Percentiles rank a stretch among this genome's conserved stretches.
Evolutionary conservation across 129 eudicot species (phyloP).

Genomic region (Helichrysum umbraculigerum): DNA sequence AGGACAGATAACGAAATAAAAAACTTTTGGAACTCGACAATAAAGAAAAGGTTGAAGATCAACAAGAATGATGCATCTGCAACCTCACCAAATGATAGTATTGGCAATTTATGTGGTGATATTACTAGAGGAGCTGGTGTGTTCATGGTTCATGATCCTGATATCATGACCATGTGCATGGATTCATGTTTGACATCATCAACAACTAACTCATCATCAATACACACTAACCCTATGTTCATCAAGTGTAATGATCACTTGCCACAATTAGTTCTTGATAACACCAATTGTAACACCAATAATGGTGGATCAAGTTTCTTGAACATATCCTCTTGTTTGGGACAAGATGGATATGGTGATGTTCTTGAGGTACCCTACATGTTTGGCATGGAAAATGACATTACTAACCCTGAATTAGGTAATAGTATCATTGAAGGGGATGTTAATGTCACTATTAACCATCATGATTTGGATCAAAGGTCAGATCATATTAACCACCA

Average conservation of each 20-base stretch:
- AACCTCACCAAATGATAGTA: constrained; percentile 48
- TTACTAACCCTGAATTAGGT: constrained; percentile 37
- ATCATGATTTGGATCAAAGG: constrained; percentile 41
- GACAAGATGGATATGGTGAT: constrained; percentile 39
- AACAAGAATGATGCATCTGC: constrained; percentile 32
- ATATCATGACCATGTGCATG: constrained; percentile 47
- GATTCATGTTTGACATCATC: constrained; percentile 49
- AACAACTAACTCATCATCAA: constrained; percentile 37
- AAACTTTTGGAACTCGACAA: constrained; percentile 56
- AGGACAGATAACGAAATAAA: constrained; percentile 45
- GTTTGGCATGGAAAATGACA: constrained; percentile 58
- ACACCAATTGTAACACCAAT: constrained; percentile 24
- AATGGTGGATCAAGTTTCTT: constrained; percentile 30
- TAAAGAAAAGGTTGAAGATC: constrained; percentile 65
- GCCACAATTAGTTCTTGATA: constrained; percentile 34
- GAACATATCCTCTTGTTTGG: constrained; percentile 30
- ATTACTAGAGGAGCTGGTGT: constrained; percentile 13
- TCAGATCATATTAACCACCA: constrained; percentile 23
- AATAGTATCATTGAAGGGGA: constrained; percentile 30
- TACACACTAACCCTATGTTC: constrained; percentile 23
- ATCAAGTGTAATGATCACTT: constrained; percentile 34
- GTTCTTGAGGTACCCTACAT: constrained; percentile 41
- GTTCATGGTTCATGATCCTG: constrained; percentile 46
- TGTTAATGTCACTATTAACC: constrained; percentile 10
- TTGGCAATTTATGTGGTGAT: constrained; percentile 22